These are phyloP conservation scores for Talinum fruticosum DNA, from an alignment of 148 eudicot genomes.

Conservation along the genomic window DNA sequence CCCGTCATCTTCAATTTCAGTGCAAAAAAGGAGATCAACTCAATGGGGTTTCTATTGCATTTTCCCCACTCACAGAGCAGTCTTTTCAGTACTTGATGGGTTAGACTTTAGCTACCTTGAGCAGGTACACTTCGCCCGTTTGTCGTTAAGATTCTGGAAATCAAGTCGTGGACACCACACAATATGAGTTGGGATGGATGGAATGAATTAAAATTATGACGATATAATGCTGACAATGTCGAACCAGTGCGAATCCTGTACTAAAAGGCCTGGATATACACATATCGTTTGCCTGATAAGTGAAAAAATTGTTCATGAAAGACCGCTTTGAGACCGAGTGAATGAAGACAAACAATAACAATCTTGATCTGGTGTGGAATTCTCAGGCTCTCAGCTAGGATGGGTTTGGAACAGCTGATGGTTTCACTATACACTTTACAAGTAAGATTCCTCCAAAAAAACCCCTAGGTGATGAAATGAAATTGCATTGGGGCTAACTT, in stretches of 20 bases:
- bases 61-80: background rate
- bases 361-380: too few species aligned
- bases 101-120: slow-evolving; percentile 31
- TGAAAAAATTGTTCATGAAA: too few species aligned
- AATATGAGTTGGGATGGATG: background rate
- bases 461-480: background rate
- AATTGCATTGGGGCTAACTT: background rate
- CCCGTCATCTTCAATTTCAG: slow-evolving; percentile 21
- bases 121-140: slow-evolving; percentile 63
- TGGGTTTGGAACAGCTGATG: background rate
- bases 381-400: too few species aligned
- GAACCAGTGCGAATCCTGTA: too few species aligned
- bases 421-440: background rate
- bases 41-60: slow-evolving; percentile 11
- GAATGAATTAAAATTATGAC: too few species aligned
- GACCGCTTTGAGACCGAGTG: too few species aligned
- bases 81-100: background rate
- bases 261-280: too few species aligned
- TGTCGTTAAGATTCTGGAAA: slow-evolving; percentile 54
- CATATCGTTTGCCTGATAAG: too few species aligned
- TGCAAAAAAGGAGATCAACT: background rate
- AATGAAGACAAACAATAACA: too few species aligned
- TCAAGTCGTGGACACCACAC: background rate
- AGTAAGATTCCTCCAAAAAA: too few species aligned
- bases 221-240: too few species aligned